Evolutionary conservation across 306 rosid genomes (phyloP).

Genomic region (Dalbergia cochinchinensis): DNA sequence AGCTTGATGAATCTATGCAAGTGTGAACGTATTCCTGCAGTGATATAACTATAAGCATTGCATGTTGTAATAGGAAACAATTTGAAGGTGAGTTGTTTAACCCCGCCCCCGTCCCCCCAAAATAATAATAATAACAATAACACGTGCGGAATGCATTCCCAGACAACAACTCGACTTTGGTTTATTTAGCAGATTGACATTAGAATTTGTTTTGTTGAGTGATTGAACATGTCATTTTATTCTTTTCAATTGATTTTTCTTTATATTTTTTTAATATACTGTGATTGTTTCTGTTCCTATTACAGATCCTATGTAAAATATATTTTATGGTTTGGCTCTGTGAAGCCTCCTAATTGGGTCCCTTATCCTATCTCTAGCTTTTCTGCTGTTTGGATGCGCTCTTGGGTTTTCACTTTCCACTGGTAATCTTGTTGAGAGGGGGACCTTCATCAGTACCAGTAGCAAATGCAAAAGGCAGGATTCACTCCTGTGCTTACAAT

Average conservation of each 20-base stretch:
- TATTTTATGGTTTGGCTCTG: conserved; percentile 66
- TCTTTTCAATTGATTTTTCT: conserved; percentile 1
- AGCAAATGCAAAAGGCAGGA: conserved; percentile 85
- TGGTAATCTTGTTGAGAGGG: conserved; percentile 84
- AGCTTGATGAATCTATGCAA: conserved; percentile 15
- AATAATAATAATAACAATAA: too few species aligned
- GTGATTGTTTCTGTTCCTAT: conserved; percentile 2
- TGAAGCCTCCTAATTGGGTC: conserved; percentile 65
- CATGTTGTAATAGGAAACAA: not conserved
- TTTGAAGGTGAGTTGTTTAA: not conserved
- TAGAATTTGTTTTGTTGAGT: conserved; percentile 14
- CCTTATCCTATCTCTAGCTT: conserved; percentile 75
- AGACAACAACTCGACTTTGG: conserved; percentile 10
- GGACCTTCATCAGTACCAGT: conserved; percentile 75
- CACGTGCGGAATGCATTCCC: not conserved
- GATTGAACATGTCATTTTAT: conserved; percentile 33
- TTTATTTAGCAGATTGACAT: conserved; percentile 25
- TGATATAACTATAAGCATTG: not conserved
- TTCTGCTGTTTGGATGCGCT: conserved; percentile 81
- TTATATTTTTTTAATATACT: not conserved
- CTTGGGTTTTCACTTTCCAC: conserved; percentile 69
- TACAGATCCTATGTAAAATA: conserved; percentile 44
- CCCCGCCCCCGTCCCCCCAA: not conserved
- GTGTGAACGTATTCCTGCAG: conserved; percentile 10
- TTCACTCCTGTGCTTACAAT: conserved; percentile 86